Evolutionary conservation across 176 grass and related monocot genomes (phyloP).

Genomic region (Avena insularis): DNA sequence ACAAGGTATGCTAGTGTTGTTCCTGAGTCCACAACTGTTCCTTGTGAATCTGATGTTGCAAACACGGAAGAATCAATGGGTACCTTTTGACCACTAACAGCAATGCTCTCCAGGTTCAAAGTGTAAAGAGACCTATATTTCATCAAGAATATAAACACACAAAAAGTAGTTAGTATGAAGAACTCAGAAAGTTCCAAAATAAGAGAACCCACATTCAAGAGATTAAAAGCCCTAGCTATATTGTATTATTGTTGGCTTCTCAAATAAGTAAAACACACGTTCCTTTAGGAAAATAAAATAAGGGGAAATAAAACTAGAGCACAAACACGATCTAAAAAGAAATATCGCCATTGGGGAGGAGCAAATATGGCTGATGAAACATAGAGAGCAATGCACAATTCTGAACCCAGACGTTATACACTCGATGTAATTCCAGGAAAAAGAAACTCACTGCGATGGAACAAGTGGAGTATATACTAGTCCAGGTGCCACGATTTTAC

Average conservation of each 20-base stretch:
- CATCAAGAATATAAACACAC: not conserved
- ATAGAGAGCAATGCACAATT: not conserved
- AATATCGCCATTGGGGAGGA: too few relatives aligned
- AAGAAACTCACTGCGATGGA: conserved; percentile 59
- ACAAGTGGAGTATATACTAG: conserved; percentile 86
- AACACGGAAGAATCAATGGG: conserved; percentile 19
- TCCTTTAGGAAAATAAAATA: not conserved
- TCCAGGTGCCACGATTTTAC: conserved; percentile 73
- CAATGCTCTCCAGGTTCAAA: not conserved
- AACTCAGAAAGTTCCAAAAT: not conserved
- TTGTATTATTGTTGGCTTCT: not conserved
- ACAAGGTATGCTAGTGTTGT: not conserved
- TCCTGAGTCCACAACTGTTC: conserved; percentile 10
- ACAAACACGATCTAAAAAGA: not conserved
- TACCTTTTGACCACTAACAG: not conserved
- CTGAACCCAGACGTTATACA: not conserved
- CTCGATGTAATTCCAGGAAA: conserved; percentile 12
- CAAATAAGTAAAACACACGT: not conserved
- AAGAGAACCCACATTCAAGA: not conserved
- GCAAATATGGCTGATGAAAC: too few relatives aligned
- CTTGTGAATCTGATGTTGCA: not conserved
- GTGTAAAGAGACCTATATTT: not conserved
- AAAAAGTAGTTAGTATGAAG: not conserved
- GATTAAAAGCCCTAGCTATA: not conserved
- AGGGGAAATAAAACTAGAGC: not conserved